Evolutionary conservation across 495 filamentous ascomycete genomes (phyloP), one percentile per base, ranked within the genome.

Genomic region (Jackrogersella multiformis): DNA sequence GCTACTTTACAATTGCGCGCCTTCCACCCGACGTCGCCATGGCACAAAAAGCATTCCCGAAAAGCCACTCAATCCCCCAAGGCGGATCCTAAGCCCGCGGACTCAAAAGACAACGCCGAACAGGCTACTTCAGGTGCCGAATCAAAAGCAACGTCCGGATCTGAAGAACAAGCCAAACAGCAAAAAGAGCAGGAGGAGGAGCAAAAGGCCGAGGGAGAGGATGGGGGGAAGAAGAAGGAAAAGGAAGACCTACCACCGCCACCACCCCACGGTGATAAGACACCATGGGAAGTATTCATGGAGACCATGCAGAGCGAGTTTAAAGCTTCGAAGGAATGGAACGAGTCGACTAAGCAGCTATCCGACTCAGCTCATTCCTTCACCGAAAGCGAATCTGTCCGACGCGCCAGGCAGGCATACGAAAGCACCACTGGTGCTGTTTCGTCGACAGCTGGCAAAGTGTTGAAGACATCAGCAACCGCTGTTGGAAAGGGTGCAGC

Each of bases 291-390:
- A 77, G 95, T 99, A 36, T 99, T 99, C 82, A 91, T 92, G 62
- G 95, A 99, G 70, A 99, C 95, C 55, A 86, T 99, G 76, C 87
- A 92, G 72, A 82, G 84, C 51, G 95, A 98, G 74, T 95, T 99
- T 79, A 94, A 97, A 74, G 91, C 93, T 24, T 98, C 95, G 15
- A 96, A 98, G 75, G 95, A 99, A 77, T 99, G 96, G 95, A 95
- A 98, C 71, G 95, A 99, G 70, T 96, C 92, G 41, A 99, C 94
- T 15, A 97, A 98, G 76, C 92, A 93, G 53, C 85, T 99, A 9
- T 92, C 92, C 10, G 90, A 90, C 35, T 91, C 89, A 0, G 93
- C 92, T 21, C 89, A 97, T 68, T 85, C 97, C 63, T 93, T 99
- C 73, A 90, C 87, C n/a, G 95, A 98, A 76, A 97, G 90, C 72